phyloP scores from a whole-genome alignment of 2,329 filamentous ascomycete genomes.

The Samsoniella hepiali region DNA sequence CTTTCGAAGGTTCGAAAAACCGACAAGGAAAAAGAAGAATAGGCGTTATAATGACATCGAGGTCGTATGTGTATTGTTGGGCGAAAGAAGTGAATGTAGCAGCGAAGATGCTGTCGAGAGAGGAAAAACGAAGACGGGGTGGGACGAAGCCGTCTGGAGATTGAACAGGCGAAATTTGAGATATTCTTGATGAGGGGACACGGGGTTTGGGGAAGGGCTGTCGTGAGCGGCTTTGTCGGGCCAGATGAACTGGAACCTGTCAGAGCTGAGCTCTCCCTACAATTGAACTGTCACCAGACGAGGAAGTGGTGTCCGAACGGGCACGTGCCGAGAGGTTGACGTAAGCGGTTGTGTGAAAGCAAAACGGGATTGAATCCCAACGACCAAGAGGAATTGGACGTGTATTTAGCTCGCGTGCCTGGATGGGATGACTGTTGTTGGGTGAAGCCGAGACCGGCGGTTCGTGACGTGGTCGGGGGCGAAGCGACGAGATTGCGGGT shows the following conservation, averaged over 20 bases:
- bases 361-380: neutral
- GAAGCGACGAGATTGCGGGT: constrained; percentile 12
- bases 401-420: constrained; percentile 6
- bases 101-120: constrained; percentile 20
- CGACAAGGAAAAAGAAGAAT: constrained; percentile 31
- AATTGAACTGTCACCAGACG: constrained; percentile 9
- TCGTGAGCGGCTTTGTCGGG: constrained; percentile 17
- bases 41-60: constrained; percentile 46
- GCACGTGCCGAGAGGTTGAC: constrained; percentile 8
- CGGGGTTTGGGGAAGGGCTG: neutral
- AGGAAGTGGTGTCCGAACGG: neutral
- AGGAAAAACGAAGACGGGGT: constrained; percentile 25
- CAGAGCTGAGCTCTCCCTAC: constrained; percentile 19
- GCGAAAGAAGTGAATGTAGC: constrained; percentile 26
- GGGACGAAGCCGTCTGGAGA: constrained; percentile 30
- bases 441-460: constrained; percentile 16
- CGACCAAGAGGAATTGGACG: neutral
- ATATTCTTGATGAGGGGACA: neutral
- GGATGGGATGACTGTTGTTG: constrained; percentile 7
- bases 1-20: constrained; percentile 31
- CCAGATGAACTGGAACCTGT: constrained; percentile 20
- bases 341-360: neutral
- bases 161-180: constrained; percentile 17
- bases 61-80: constrained; percentile 24
- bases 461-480: constrained; percentile 15